Percentiles rank a stretch among this genome's conserved stretches.
phyloP scores from a whole-genome alignment of 352 stramenopile species.

The Bremia lactucae region DNA sequence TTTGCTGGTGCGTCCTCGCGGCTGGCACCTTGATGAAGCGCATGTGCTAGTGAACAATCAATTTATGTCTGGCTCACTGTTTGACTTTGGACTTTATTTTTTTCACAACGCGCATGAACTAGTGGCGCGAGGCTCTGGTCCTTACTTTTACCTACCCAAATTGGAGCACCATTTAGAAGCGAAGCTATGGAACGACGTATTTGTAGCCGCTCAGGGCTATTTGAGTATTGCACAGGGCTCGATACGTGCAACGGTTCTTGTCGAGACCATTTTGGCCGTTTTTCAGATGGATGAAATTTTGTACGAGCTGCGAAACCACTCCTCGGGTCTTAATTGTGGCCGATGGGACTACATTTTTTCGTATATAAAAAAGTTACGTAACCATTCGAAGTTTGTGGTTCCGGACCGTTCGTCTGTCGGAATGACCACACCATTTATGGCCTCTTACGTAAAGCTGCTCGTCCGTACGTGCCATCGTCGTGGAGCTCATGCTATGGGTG shows the following conservation, averaged over 20 bases:
- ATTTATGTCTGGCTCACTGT: slow-evolving; percentile 87
- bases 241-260: slow-evolving; percentile 89
- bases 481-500: slow-evolving; percentile 92
- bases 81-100: slow-evolving; percentile 95
- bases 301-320: slow-evolving; percentile 93
- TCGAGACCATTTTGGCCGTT: slow-evolving; percentile 94
- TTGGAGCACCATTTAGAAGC: slow-evolving; percentile 92
- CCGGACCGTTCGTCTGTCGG: slow-evolving; percentile 87
- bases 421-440: slow-evolving; percentile 93
- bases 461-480: slow-evolving; percentile 93
- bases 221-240: slow-evolving; percentile 87
- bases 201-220: slow-evolving; percentile 88
- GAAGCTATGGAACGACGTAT: slow-evolving; percentile 95
- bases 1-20: background rate
- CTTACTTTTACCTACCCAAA: slow-evolving; percentile 96
- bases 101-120: slow-evolving; percentile 92
- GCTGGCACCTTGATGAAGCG: slow-evolving; percentile 2
- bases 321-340: slow-evolving; percentile 93
- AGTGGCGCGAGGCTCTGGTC: slow-evolving; percentile 64
- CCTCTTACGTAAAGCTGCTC: slow-evolving; percentile 90
- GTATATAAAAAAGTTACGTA: slow-evolving; percentile 94
- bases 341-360: slow-evolving; percentile 97
- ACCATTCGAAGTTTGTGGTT: slow-evolving; percentile 86
- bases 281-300: slow-evolving; percentile 97
- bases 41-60: slow-evolving; percentile 82